phyloP scores from a whole-genome alignment of 768 basidiomycete genomes.

The Suillus plorans region DNA sequence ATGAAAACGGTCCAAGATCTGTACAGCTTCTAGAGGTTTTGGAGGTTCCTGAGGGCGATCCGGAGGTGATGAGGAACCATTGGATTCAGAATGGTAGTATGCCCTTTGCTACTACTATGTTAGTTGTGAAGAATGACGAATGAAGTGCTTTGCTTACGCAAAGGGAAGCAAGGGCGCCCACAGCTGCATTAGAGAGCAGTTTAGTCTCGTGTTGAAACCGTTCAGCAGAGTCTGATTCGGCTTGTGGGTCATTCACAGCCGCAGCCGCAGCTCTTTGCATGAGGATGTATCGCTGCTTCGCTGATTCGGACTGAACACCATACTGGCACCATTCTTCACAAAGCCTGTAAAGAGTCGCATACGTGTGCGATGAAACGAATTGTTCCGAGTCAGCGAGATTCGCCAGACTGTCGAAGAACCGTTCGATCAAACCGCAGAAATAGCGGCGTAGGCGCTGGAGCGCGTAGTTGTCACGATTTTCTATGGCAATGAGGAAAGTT shows the following conservation, averaged over 20 bases:
- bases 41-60: slow-evolving; percentile 55
- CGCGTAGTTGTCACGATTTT: slow-evolving; percentile 73
- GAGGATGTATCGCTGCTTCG: slow-evolving; percentile 62
- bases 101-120: slow-evolving; percentile 62
- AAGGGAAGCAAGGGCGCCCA: slow-evolving; percentile 85
- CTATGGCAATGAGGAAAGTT: slow-evolving; percentile 66
- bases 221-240: slow-evolving; percentile 52
- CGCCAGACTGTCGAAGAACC: slow-evolving; percentile 76
- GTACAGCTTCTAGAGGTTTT: slow-evolving; percentile 51
- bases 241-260: slow-evolving; percentile 52
- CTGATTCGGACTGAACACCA: slow-evolving; percentile 71
- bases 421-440: slow-evolving; percentile 88
- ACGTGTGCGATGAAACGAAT: slow-evolving; percentile 72
- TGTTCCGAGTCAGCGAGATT: slow-evolving; percentile 72
- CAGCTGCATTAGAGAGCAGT: slow-evolving; percentile 74
- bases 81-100: slow-evolving; percentile 62
- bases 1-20: slow-evolving; percentile 63
- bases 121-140: slow-evolving; percentile 5
- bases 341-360: slow-evolving; percentile 76
- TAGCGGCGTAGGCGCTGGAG: slow-evolving; percentile 83
- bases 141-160: slow-evolving; percentile 58
- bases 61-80: slow-evolving; percentile 57
- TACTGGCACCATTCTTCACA: slow-evolving; percentile 95
- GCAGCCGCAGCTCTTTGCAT: slow-evolving; percentile 70
- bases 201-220: slow-evolving; percentile 70